These are phyloP conservation scores for Babesia bigemina DNA, from an alignment of 169 alveolate species.

Conservation along the genomic window DNA sequence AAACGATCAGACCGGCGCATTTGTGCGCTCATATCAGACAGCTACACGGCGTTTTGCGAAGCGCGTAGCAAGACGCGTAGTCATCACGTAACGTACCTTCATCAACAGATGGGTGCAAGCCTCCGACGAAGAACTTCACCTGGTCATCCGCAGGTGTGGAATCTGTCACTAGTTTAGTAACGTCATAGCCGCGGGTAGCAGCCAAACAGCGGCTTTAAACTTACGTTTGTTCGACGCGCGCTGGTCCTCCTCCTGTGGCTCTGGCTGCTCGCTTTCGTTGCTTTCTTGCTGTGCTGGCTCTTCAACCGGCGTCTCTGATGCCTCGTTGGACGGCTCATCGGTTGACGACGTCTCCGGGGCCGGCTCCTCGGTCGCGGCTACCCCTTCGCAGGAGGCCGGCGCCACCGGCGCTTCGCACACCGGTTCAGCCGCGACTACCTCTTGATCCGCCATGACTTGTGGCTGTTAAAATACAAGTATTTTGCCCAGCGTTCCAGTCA, in stretches of 20 bases:
- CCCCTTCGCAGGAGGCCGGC: neutral
- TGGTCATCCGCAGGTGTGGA: constrained; percentile 5
- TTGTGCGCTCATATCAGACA: too few relatives aligned
- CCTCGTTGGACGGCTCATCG: too few relatives aligned
- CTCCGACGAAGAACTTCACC: constrained; percentile 64
- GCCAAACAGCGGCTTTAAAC: neutral
- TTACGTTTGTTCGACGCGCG: neutral
- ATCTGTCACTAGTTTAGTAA: neutral
- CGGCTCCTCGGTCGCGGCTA: neutral
- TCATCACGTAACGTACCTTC: constrained; percentile 30
- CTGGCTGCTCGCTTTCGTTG: neutral
- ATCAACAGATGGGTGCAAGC: constrained; percentile 60
- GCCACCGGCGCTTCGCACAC: constrained; percentile 1
- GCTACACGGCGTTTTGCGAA: too few relatives aligned
- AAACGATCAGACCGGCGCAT: too few relatives aligned
- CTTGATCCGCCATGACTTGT: constrained; percentile 4
- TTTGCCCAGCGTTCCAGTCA: constrained; percentile 12
- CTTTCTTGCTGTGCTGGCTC: neutral
- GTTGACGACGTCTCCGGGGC: too few relatives aligned
- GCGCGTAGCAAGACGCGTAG: too few relatives aligned
- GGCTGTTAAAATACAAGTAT: too few relatives aligned
- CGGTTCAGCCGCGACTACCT: neutral
- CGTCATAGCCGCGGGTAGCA: neutral
- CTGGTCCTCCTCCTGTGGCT: neutral
- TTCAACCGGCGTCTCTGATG: neutral